Evolutionary conservation across 2,329 filamentous ascomycete genomes (phyloP).

Genomic region (Sporothrix protearum): DNA sequence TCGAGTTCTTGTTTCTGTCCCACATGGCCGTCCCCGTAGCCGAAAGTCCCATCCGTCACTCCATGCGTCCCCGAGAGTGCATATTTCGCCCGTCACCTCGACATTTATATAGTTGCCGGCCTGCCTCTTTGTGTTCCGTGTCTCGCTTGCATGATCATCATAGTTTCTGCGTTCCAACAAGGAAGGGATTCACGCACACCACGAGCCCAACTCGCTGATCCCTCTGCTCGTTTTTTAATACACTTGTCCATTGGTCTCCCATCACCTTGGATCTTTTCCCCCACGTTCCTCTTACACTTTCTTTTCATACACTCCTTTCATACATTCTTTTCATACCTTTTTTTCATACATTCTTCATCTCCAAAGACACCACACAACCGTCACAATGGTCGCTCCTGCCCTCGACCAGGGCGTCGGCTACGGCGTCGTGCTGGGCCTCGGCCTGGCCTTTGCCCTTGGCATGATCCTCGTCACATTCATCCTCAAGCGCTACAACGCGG

Average conservation of each 20-base stretch:
- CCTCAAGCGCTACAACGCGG: slow-evolving; percentile 45
- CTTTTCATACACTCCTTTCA: not conserved
- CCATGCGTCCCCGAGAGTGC: not conserved
- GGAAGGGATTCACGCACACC: not conserved
- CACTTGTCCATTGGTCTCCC: not conserved
- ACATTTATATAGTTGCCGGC: not conserved
- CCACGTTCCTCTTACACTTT: not conserved
- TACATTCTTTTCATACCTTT: not conserved
- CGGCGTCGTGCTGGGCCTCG: slow-evolving; percentile 71
- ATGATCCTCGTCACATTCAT: slow-evolving; percentile 41
- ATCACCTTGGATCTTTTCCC: not conserved
- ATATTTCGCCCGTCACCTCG: not conserved
- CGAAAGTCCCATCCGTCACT: not conserved
- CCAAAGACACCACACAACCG: not conserved
- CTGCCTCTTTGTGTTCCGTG: not conserved
- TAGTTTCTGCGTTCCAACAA: not conserved
- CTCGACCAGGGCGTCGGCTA: slow-evolving; percentile 66
- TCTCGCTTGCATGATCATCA: not conserved
- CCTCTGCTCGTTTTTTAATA: not conserved
- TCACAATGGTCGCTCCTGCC: slow-evolving; percentile 37
- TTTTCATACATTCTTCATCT: not conserved
- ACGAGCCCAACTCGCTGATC: not conserved
- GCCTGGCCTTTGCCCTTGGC: slow-evolving; percentile 67
- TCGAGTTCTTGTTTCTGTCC: not conserved
- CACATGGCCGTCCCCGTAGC: not conserved